Conservation (phyloP, 2,329 filamentous ascomycete species). For the Colletotrichum eremochloae region DNA sequence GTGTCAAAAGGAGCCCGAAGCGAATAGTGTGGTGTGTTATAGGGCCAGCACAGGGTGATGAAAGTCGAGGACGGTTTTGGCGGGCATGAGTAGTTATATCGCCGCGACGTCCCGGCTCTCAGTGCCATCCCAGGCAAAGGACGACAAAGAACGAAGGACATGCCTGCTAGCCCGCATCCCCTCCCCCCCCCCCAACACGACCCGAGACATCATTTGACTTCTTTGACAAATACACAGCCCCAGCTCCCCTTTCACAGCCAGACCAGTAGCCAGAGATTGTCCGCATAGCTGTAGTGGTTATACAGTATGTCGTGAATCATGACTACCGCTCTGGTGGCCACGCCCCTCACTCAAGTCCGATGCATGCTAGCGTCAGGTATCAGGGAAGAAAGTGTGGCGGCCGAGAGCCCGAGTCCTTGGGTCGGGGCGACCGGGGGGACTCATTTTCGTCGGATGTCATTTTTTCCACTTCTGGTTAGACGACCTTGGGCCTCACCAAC, state of each 20-base stretch:
- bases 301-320: constrained; percentile 38
- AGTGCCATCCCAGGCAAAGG: constrained; percentile 35
- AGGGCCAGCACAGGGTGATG: constrained; percentile 31
- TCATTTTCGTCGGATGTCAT: constrained; percentile 19
- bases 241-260: constrained; percentile 15
- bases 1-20: background rate
- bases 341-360: constrained; percentile 18
- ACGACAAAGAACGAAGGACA: constrained; percentile 41
- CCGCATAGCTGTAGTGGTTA: constrained; percentile 1
- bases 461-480: constrained; percentile 11
- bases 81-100: constrained; percentile 39
- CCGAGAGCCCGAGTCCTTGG: constrained; percentile 41
- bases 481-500: constrained; percentile 4
- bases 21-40: background rate
- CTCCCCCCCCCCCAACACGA: constrained; percentile 1
- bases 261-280: background rate
- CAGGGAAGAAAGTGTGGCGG: constrained; percentile 41
- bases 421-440: constrained; percentile 31
- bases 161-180: constrained; percentile 35
- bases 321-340: constrained; percentile 15
- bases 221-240: constrained; percentile 42
- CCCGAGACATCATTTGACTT: constrained; percentile 42
- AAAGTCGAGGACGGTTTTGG: constrained; percentile 12
- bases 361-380: constrained; percentile 34
- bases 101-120: constrained; percentile 29